A percentile compares a stretch with the other conserved stretches of the same genome.
Conservation (phyloP, 495 filamentous ascomycete species). For the Apiosordaria backusii region DNA sequence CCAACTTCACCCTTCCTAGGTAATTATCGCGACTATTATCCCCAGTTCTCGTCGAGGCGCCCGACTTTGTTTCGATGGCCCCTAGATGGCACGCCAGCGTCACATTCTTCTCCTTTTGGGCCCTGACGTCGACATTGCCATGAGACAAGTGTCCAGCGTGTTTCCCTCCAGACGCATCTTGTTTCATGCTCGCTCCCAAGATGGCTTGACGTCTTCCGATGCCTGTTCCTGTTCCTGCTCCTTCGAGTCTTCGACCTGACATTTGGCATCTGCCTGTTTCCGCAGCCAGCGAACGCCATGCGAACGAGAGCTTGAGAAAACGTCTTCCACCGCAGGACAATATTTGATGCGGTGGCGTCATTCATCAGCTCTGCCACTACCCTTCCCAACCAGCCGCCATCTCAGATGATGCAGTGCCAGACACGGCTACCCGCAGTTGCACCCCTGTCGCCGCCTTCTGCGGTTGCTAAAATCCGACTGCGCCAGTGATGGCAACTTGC, state of each 20-base stretch:
- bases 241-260: neutral
- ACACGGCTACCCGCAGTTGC: slow-evolving; percentile 1
- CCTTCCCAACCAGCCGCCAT: neutral
- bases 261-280: no score
- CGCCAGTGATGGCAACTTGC: neutral
- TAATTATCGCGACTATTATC: neutral
- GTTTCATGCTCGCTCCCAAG: neutral
- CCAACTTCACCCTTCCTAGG: neutral
- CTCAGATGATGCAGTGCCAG: neutral
- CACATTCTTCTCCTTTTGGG: neutral
- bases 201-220: neutral
- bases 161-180: neutral
- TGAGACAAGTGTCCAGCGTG: slow-evolving; percentile 3
- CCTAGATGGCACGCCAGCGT: neutral
- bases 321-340: neutral
- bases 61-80: neutral
- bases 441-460: neutral
- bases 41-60: neutral
- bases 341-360: neutral
- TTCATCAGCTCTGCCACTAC: neutral
- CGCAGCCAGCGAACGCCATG: no score
- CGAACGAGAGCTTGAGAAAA: no score
- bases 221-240: neutral
- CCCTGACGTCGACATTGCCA: neutral
- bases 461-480: neutral